These are phyloP conservation scores for Aureoboletus auriporus DNA, from an alignment of 768 basidiomycete genomes.

Conservation along the genomic window DNA sequence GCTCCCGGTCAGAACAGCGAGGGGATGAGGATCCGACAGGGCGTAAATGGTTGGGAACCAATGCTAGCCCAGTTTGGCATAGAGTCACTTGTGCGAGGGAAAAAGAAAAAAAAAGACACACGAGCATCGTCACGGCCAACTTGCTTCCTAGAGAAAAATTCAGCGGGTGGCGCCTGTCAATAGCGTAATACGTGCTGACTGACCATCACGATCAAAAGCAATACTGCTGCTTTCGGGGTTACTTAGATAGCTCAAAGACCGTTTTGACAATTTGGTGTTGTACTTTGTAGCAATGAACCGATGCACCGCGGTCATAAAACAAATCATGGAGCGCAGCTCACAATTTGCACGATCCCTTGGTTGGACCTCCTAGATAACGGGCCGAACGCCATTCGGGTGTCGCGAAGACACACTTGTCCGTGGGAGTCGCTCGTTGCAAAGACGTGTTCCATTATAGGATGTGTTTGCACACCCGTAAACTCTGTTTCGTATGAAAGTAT, in stretches of 20 bases:
- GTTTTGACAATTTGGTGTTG: conserved; percentile 43
- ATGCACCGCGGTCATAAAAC: conserved; percentile 7
- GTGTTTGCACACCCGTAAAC: conserved; percentile 62
- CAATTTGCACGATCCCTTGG: conserved; percentile 51
- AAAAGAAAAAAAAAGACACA: conserved; percentile 29
- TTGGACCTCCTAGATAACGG: conserved; percentile 39
- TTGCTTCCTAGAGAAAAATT: conserved; percentile 44
- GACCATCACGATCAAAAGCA: conserved; percentile 65
- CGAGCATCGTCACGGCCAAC: conserved; percentile 65
- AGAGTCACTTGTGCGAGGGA: neutral
- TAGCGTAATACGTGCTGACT: conserved; percentile 4
- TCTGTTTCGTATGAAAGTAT: conserved; percentile 51
- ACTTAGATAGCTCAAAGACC: conserved; percentile 35
- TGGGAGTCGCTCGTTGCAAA: conserved; percentile 61
- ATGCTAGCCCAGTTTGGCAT: conserved; percentile 39
- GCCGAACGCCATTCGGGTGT: conserved; percentile 72
- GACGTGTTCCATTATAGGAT: conserved; percentile 64
- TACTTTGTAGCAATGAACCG: conserved; percentile 39
- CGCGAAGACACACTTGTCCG: conserved; percentile 64
- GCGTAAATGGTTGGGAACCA: conserved; percentile 69
- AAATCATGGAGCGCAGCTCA: neutral
- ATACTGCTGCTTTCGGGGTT: conserved; percentile 70
- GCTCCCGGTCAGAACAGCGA: conserved; percentile 63
- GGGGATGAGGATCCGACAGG: conserved; percentile 60
- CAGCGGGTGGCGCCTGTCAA: neutral